Base-by-base conservation (phyloP, 1,139 yeast species). In the Pichia sp. region DNA sequence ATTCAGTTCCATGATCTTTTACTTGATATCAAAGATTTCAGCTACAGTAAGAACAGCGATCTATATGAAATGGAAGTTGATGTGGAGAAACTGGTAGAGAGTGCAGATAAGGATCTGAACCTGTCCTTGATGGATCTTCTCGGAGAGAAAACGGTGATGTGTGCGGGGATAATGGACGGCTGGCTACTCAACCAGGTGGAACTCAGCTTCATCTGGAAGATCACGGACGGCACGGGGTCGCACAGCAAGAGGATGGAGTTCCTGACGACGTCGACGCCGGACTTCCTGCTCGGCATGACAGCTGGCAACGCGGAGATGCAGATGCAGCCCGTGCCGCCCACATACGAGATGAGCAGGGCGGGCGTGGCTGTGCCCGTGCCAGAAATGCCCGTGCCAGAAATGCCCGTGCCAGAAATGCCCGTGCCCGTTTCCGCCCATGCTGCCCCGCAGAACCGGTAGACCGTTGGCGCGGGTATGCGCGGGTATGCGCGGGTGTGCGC, bases 11-110 rank as follows among this genome's bases (percentile, higher is more conserved):
- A 30, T 5, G 30, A 39, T 31, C 22, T 46, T 14, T 11, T 12
- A 8, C n/a, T 42, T 8, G 48, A 44, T 33, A 28, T 46, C 5
- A 48, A 46, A 34, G 43, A 48, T 23, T 42, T 36, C 18, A n/a
- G 23, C 6, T 46, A 35, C 30, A 34, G 38, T 24, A 41, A 44
- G 19, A 23, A 6, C 2, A 18, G 11, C 18, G 28, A 21, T 8
- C 5, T n/a, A 1, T 44, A 36, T 30, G 28, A 35, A 21, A 9
- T 25, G 10, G 42, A 42, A 12, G 19, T 44, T 5, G 31, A 41
- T 2, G 25, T 33, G 23, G 40, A 34, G 4, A 8, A 11, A 10
- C n/a, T 44, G 6, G 11, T 26, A 5, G 14, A 34, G 24, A 5
- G 14, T 15, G 35, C 43, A 9, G 39, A 41, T 39, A 14, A 31